These are phyloP conservation scores for Prunus kanzakura DNA, from an alignment of 306 rosid species.

Conservation along the genomic window DNA sequence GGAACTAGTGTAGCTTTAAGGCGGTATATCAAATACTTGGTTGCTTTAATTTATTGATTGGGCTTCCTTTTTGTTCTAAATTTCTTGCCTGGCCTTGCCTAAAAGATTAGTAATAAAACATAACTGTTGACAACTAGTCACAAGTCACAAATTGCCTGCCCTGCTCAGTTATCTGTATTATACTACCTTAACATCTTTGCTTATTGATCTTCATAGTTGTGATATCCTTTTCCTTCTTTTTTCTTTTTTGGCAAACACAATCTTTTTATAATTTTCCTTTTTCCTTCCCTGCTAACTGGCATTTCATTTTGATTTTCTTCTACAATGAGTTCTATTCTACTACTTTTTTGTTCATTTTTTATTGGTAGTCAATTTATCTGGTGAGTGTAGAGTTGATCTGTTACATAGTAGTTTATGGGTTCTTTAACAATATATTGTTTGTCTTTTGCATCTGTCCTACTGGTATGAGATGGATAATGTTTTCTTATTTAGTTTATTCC, in stretches of 20 bases:
- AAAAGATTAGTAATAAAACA: background rate
- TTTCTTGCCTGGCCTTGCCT: background rate
- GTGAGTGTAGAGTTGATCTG: constrained; percentile 4
- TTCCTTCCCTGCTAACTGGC: background rate
- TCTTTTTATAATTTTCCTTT: background rate
- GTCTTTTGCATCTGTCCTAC: background rate
- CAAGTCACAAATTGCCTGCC: background rate
- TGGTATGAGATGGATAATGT: background rate
- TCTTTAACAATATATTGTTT: constrained; percentile 4
- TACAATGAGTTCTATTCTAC: background rate
- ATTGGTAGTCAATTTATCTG: background rate
- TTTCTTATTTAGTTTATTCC: background rate
- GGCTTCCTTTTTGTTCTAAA: too few relatives aligned
- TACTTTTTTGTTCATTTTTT: background rate
- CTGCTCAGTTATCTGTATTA: background rate
- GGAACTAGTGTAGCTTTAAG: background rate
- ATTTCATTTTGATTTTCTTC: background rate
- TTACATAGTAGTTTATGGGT: background rate
- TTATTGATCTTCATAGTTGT: background rate
- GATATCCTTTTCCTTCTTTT: background rate
- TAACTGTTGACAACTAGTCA: background rate
- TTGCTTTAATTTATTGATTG: background rate
- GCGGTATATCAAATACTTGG: background rate
- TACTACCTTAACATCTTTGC: background rate
- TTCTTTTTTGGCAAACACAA: background rate